Evolutionary conservation across 164 flowering plant species (phyloP), one percentile per base, ranked within the genome.

Genomic region (Tetracentron sinense): DNA sequence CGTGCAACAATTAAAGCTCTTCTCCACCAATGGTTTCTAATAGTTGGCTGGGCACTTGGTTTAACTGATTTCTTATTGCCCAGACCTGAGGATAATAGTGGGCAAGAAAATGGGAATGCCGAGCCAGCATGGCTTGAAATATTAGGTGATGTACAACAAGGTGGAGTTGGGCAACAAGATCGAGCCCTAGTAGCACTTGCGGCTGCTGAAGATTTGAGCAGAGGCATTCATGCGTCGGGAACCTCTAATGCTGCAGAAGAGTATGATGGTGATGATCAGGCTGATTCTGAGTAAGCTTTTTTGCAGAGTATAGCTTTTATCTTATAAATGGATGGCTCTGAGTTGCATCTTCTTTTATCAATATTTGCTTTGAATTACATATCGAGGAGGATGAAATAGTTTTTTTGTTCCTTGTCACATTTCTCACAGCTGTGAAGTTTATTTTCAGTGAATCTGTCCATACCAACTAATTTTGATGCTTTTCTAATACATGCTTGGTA

Each of bases 1-100:
- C 79, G 94, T 33, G 83, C 88, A 68, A 85, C 97, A 59, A 84
- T 95, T 65, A 95, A 92, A 70, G 83, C 97, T 7, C 75, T 89
- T 56, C 92, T 95, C 10, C 90, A 78, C 54, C 84, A 80, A 55
- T 95, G 99, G 99, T 92, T 95, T 74, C 79, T 76, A 0, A 92
- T 70, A 27, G 92, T 92, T 74, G 97, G 99, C 50, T 95, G 96
- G 97, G 88, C 92, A 15, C 97, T 95, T 74, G 92, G 97, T 52
- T 80, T 95, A 63, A 85, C 91, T 0, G 96, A 92, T 1, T 95
- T 79, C 57, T 75, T 95, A 64, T 80, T 95, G 67, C 97, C 99
- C 7, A 78, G 77, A 73, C 83, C 92, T 49, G 99, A 87, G 61
- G 97, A 89, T 46, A 83, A 76, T 77, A 77, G 68, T 72, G 83